Base-by-base conservation (phyloP, 2,329 filamentous ascomycete genomes). In the Diaporthe sp. region DNA sequence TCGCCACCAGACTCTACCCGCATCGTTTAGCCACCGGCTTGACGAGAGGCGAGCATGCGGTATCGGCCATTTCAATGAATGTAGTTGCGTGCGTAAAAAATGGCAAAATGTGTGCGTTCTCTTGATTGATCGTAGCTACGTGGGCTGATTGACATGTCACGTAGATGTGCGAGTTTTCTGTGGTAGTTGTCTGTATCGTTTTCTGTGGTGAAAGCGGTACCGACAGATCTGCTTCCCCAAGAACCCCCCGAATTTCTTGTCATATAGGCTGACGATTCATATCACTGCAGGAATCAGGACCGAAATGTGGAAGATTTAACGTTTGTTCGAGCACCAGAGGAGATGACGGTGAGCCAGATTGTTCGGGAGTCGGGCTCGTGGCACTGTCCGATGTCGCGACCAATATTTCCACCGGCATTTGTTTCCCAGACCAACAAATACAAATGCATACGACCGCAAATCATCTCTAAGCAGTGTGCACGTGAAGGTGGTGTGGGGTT, bases 401-500 rank as follows among this genome's bases (percentile, higher is more conserved):
- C 7, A 42, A 25, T 51, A 34, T 42, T 55, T 70, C 49, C 17
- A 25, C 34, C 34, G 65, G 65, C 49, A 70, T 39, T 70, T 70
- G 46, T 70, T 70, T 70, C 49, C 37, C n/a, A 42, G 25, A 9
- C 15, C 49, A 7, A 42, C 13, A 70, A 31, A 55, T 39, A 42
- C 34, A 39, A 53, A 31, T 70, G 62, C 31, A 42, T 15, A 28
- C n/a, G 8, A 53, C 46, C 12, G 17, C 22, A 37, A 7, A 8
- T n/a, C 6, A 19, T 31, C 31, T 12, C 22, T 12, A 31, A 6
- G 13, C 4, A 51, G 22, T 19, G 46, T 7, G 46, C 34, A 53
- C 9, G n/a, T 55, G 31, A 55, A 12, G 65, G 34, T 70, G 65
- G 65, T 70, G 65, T 70, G 65, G 65, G 65, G 49, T 42, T 53